Evolutionary conservation across 2,329 filamentous ascomycete species (phyloP).

Genomic region (Erysiphe pulchra): DNA sequence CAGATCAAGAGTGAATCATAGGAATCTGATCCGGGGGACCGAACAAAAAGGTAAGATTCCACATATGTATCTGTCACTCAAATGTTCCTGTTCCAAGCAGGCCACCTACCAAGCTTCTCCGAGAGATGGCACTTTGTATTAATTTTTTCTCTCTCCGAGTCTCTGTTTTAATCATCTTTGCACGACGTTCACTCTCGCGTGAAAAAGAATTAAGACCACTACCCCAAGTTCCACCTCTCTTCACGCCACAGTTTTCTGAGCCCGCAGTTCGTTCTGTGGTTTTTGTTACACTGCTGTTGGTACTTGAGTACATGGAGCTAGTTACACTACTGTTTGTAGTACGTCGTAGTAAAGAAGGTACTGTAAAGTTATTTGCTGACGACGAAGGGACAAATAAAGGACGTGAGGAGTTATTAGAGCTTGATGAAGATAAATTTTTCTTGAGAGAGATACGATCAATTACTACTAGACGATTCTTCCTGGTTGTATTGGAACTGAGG

Average conservation of each 20-base stretch:
- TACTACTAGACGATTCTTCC: conserved; percentile 21
- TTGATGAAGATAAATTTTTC: conserved; percentile 25
- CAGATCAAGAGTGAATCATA: too few relatives aligned
- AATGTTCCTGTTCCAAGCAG: conserved; percentile 31
- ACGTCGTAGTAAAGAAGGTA: conserved; percentile 44
- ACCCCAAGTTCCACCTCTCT: conserved; percentile 31
- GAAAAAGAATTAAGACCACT: conserved; percentile 35
- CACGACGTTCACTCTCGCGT: conserved; percentile 29
- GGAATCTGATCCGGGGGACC: too few relatives aligned
- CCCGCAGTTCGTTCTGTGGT: conserved; percentile 5
- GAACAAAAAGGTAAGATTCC: too few relatives aligned
- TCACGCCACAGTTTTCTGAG: conserved; percentile 24
- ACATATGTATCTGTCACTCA: conserved; percentile 10
- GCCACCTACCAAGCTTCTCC: conserved; percentile 29
- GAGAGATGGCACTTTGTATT: conserved; percentile 28
- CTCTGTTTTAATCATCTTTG: conserved; percentile 29
- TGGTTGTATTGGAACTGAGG: conserved; percentile 12
- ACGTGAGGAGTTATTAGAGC: conserved; percentile 15
- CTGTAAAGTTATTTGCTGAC: conserved; percentile 27
- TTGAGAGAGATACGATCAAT: conserved; percentile 48
- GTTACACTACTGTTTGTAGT: conserved; percentile 33
- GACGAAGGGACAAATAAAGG: conserved; percentile 29
- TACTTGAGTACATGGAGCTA: conserved; percentile 8
- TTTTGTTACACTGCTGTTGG: background rate
- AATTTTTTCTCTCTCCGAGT: conserved; percentile 30